These are phyloP conservation scores for Combretum micranthum DNA, from an alignment of 345 rosid species.

Conservation along the genomic window DNA sequence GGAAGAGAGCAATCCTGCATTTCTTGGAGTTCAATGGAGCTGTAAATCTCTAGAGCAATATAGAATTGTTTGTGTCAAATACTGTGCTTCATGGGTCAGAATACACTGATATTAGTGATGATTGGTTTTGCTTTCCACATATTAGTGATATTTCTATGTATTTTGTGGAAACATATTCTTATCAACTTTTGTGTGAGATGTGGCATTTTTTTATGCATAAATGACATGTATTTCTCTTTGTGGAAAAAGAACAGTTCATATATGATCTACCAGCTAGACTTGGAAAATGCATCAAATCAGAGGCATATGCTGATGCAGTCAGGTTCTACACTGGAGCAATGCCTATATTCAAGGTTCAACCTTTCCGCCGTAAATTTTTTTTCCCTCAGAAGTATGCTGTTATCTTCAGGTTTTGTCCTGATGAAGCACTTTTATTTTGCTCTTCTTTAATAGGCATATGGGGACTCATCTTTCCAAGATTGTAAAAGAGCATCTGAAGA, in stretches of 20 bases:
- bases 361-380: slow-evolving; percentile 3
- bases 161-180: not conserved
- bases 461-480: slow-evolving; percentile 93
- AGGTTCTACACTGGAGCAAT: slow-evolving; percentile 90
- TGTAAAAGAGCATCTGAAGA: slow-evolving; percentile 97
- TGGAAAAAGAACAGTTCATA: slow-evolving; percentile 84
- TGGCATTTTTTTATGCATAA: slow-evolving; percentile 19
- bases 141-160: too few relatives aligned
- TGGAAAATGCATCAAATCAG: slow-evolving; percentile 83
- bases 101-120: too few relatives aligned
- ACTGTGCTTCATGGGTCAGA: too few relatives aligned
- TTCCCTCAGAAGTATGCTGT: not conserved
- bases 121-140: too few relatives aligned
- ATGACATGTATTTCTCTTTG: slow-evolving; percentile 36
- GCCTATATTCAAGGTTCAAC: slow-evolving; percentile 90
- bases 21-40: too few relatives aligned
- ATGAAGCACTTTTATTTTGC: not conserved
- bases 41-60: too few relatives aligned
- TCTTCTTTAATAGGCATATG: slow-evolving; percentile 61
- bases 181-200: not conserved
- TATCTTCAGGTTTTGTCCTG: not conserved
- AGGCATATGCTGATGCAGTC: slow-evolving; percentile 94
- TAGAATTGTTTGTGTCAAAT: too few relatives aligned
- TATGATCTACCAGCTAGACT: slow-evolving; percentile 98
- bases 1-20: too few relatives aligned